Evolutionary conservation across 495 filamentous ascomycete species (phyloP).

Genomic region (Tuber calosporum): DNA sequence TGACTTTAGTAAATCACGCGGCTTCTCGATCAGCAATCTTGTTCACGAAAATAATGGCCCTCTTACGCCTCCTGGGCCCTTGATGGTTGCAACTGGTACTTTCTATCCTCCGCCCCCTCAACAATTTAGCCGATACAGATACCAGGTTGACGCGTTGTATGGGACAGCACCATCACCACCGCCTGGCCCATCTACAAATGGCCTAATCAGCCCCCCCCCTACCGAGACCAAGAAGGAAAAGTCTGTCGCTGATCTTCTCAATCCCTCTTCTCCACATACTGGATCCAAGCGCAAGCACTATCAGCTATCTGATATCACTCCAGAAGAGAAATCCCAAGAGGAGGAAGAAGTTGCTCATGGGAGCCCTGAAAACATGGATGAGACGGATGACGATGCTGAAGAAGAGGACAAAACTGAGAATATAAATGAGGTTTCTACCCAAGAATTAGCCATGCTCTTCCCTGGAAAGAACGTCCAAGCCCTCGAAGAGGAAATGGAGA

Average conservation of each 20-base stretch:
- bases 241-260: constrained; percentile 34
- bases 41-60: constrained; percentile 27
- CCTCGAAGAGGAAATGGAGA: not conserved
- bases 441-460: not conserved
- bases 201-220: constrained; percentile 6
- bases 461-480: not conserved
- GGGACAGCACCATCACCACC: not conserved
- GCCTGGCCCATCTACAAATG: not conserved
- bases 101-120: constrained; percentile 30
- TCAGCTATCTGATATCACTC: constrained; percentile 17
- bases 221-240: constrained; percentile 25
- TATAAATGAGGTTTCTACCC: not conserved
- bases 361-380: constrained; percentile 18
- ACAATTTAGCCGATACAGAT: constrained; percentile 5
- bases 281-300: constrained; percentile 34
- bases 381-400: constrained; percentile 30
- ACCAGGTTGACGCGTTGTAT: constrained; percentile 5
- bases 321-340: constrained; percentile 17
- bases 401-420: constrained; percentile 9
- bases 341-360: not conserved
- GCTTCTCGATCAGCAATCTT: constrained; percentile 37
- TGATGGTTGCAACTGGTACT: constrained; percentile 25
- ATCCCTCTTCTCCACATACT: constrained; percentile 27
- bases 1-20: constrained; percentile 37
- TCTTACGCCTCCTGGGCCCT: constrained; percentile 26